Evolutionary conservation across 2,329 filamentous ascomycete genomes (phyloP).

Genomic region (Arthrinium puccinioides): DNA sequence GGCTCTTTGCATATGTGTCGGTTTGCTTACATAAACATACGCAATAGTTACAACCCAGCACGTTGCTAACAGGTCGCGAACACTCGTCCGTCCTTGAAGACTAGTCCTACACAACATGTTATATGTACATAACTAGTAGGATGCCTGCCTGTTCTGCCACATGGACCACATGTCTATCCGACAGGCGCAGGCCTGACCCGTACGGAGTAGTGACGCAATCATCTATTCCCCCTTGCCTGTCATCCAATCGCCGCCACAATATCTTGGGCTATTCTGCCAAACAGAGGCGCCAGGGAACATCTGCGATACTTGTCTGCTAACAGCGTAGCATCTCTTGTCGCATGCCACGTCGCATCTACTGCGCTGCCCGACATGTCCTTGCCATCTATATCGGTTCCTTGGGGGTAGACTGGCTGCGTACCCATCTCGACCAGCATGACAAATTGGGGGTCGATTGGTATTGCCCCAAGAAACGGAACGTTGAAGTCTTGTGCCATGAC

Average conservation of each 20-base stretch:
- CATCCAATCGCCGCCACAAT: constrained; percentile 31
- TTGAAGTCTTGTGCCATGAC: constrained; percentile 82
- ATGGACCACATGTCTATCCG: no score
- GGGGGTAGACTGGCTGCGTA: constrained; percentile 56
- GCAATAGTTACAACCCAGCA: no score
- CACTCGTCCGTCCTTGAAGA: no score
- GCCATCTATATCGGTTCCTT: constrained; percentile 57
- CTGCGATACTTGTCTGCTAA: constrained; percentile 66
- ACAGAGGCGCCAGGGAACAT: constrained; percentile 65
- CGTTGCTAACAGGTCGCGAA: no score
- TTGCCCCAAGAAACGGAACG: constrained; percentile 75
- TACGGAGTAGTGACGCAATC: no score
- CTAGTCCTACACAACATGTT: no score
- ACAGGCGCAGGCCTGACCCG: no score
- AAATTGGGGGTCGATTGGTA: constrained; percentile 92
- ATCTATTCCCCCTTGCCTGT: constrained; percentile 10
- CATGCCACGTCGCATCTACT: constrained; percentile 15
- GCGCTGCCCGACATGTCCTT: constrained; percentile 37
- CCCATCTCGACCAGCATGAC: constrained; percentile 77
- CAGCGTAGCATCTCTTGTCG: constrained; percentile 25
- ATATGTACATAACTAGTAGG: no score
- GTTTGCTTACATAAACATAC: no score
- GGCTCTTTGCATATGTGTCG: no score
- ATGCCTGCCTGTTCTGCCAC: no score
- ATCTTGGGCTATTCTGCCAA: constrained; percentile 54